Conservation (phyloP, 352 stramenopile species). For the Pythium phragmitis region DNA sequence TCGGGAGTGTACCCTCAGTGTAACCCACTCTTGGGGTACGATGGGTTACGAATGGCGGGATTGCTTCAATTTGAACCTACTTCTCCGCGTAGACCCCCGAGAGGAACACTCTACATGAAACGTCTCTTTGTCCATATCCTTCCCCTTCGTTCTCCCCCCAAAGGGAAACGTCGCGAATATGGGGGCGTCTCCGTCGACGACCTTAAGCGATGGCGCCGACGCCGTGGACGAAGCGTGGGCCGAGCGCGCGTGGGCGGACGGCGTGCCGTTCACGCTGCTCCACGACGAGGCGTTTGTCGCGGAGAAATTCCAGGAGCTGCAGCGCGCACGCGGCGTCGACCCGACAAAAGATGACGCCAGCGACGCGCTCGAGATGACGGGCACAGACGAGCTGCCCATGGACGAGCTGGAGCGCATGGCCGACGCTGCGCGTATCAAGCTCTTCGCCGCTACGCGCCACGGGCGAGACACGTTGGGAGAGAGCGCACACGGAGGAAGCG, state of each 20-base stretch:
- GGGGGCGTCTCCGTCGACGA: too few relatives aligned
- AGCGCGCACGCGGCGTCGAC: slow-evolving; percentile 13
- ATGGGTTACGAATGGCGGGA: too few relatives aligned
- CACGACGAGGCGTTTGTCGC: slow-evolving; percentile 66
- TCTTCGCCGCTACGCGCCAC: slow-evolving; percentile 31
- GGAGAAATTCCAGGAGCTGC: slow-evolving; percentile 61
- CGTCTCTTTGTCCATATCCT: too few relatives aligned
- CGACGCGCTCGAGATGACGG: slow-evolving; percentile 38
- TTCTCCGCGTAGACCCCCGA: too few relatives aligned
- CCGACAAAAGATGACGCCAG: slow-evolving; percentile 21
- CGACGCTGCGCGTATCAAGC: slow-evolving; percentile 52
- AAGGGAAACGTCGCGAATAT: too few relatives aligned
- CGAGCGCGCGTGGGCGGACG: slow-evolving; percentile 28
- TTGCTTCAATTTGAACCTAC: background rate
- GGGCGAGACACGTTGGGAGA: too few relatives aligned
- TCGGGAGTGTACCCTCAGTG: background rate
- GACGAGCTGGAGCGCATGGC: slow-evolving; percentile 61
- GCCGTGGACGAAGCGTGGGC: slow-evolving; percentile 13
- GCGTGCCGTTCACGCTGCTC: slow-evolving; percentile 66
- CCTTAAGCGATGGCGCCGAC: background rate
- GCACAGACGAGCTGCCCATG: slow-evolving; percentile 47
- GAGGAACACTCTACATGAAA: too few relatives aligned
- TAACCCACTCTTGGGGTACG: background rate
- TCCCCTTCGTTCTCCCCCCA: too few relatives aligned
- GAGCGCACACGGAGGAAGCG: background rate